phyloP scores from a whole-genome alignment of 352 stramenopile species.

The Phytophthora pisi region DNA sequence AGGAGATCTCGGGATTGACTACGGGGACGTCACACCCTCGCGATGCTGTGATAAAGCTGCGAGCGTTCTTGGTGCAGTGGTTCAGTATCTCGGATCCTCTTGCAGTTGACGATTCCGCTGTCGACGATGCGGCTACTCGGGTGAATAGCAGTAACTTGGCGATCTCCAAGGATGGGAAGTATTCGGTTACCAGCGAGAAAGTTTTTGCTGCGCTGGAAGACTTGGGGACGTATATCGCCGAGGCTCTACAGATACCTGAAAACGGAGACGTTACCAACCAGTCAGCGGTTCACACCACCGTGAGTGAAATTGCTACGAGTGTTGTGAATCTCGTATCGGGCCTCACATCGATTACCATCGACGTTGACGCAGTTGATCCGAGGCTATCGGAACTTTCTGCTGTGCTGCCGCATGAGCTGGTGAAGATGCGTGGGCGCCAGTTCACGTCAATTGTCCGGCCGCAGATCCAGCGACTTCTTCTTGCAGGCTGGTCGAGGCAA shows the following conservation, averaged over 20 bases:
- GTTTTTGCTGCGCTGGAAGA: constrained; percentile 24
- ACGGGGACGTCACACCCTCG: constrained; percentile 3
- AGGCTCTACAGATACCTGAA: constrained; percentile 17
- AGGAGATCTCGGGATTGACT: constrained; percentile 27
- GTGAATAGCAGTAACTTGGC: constrained; percentile 4
- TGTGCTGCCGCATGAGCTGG: constrained; percentile 33
- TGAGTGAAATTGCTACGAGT: constrained; percentile 29
- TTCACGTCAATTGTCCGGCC: constrained; percentile 20
- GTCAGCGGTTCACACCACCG: constrained; percentile 7
- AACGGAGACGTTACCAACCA: constrained; percentile 5
- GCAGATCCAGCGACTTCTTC: constrained; percentile 29
- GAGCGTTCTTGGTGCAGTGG: constrained; percentile 18
- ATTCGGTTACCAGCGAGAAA: constrained; percentile 16
- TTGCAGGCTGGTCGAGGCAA: constrained; percentile 30
- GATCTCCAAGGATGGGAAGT: constrained; percentile 31
- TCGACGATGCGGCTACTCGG: constrained; percentile 15
- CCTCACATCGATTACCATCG: constrained; percentile 21
- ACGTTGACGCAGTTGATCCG: constrained; percentile 18
- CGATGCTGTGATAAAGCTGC: constrained; percentile 21
- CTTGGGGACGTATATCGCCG: constrained; percentile 24
- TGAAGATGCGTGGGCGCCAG: constrained; percentile 32
- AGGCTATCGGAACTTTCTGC: constrained; percentile 14
- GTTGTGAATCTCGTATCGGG: constrained; percentile 33
- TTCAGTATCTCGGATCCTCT: constrained; percentile 24
- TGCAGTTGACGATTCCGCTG: constrained; percentile 12